phyloP scores from a whole-genome alignment of 495 filamentous ascomycete species.

The Podospora sp. region DNA sequence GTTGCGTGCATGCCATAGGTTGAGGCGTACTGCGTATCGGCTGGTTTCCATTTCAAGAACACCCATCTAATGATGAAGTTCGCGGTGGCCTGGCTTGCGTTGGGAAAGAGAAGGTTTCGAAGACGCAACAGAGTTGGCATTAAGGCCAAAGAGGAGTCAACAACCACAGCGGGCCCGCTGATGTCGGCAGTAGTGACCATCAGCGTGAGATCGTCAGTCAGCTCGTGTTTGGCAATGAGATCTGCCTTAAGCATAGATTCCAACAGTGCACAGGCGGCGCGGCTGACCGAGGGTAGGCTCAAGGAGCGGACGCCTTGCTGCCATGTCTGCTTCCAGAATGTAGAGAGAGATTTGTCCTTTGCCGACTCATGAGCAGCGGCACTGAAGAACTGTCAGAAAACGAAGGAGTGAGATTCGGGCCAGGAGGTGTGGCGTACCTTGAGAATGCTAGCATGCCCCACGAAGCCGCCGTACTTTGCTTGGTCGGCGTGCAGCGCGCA shows the following conservation, averaged over 20 bases:
- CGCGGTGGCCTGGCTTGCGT: conserved; percentile 62
- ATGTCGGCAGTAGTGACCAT: conserved; percentile 76
- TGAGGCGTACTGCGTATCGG: conserved; percentile 44
- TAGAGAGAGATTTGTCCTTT: conserved; percentile 30
- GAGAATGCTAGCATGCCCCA: conserved; percentile 65
- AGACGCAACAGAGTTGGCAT: conserved; percentile 67
- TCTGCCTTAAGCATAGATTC: conserved; percentile 63
- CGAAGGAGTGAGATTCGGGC: conserved; percentile 1
- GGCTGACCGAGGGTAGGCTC: conserved; percentile 68
- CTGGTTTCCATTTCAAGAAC: conserved; percentile 73
- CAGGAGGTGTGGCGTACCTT: conserved; percentile 45
- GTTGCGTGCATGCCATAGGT: conserved; percentile 44
- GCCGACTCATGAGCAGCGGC: conserved; percentile 24
- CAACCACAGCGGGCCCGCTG: conserved; percentile 77
- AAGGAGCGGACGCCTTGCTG: conserved; percentile 70
- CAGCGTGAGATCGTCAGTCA: conserved; percentile 64
- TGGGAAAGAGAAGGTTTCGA: conserved; percentile 64
- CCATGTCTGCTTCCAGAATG: conserved; percentile 73
- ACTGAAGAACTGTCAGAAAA: conserved; percentile 27
- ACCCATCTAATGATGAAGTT: conserved; percentile 78
- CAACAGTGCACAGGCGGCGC: conserved; percentile 80
- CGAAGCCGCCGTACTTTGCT: conserved; percentile 42
- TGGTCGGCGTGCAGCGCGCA: conserved; percentile 38
- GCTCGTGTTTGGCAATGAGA: conserved; percentile 62
- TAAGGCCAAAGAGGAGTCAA: conserved; percentile 74